These are phyloP conservation scores for Candolleomyces efflorescens DNA, from an alignment of 768 basidiomycete genomes.

Conservation along the genomic window DNA sequence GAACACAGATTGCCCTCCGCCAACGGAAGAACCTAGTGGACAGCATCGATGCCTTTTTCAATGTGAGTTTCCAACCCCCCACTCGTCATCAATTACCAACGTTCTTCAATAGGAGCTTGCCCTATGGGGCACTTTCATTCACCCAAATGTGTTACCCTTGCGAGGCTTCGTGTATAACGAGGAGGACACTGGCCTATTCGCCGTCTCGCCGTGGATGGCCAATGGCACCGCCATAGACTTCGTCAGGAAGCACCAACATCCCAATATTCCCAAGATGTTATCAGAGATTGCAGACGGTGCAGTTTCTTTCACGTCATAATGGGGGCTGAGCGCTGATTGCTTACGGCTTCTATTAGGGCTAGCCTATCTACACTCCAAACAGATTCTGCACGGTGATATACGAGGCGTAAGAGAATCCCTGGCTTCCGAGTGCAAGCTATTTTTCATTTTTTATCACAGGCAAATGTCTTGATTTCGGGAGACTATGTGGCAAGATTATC, in stretches of 20 bases:
- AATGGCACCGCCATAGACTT: constrained; percentile 36
- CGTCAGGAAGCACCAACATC: constrained; percentile 23
- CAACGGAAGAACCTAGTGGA: constrained; percentile 31
- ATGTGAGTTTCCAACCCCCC: constrained; percentile 20
- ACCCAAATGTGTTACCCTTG: constrained; percentile 34
- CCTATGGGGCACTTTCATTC: constrained; percentile 37
- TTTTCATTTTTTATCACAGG: constrained; percentile 21
- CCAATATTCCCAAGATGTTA: constrained; percentile 32
- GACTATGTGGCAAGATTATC: constrained; percentile 35
- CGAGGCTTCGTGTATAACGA: constrained; percentile 34
- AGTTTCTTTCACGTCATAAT: not conserved
- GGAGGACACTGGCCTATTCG: constrained; percentile 23
- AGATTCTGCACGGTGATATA: constrained; percentile 41
- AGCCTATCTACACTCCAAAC: constrained; percentile 35
- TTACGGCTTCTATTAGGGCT: constrained; percentile 26
- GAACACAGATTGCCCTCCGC: constrained; percentile 35
- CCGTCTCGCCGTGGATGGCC: constrained; percentile 45
- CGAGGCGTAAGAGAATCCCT: constrained; percentile 27
- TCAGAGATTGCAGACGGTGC: constrained; percentile 33
- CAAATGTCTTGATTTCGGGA: constrained; percentile 39
- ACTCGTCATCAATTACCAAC: constrained; percentile 17
- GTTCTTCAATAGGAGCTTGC: constrained; percentile 38
- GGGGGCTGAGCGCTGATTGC: too few relatives aligned
- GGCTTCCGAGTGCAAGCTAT: not conserved
- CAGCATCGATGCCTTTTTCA: constrained; percentile 24